Evolutionary conservation across 176 grass and related monocot species (phyloP), one percentile per base, ranked within the genome.

Genomic region (Oryza coarctata): DNA sequence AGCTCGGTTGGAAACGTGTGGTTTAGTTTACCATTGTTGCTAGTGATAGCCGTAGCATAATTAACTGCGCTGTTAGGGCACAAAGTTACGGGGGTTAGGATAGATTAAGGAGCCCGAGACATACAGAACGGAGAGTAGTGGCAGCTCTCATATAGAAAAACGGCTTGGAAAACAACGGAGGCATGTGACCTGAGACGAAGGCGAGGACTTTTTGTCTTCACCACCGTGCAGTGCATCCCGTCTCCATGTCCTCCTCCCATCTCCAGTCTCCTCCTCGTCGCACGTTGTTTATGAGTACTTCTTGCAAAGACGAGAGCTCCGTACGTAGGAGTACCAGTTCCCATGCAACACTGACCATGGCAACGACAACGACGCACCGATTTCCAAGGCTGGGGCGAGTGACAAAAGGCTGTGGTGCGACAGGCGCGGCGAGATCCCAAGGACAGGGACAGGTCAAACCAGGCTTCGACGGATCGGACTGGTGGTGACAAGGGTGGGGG

Each of bases 181-280:
- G 23, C 87, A 80, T 39, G 77, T 81, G 75, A 85, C 27, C 0
- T 27, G 22, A 40, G 70, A 4, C 27, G 28, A 78, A 12, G 31
- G 30, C n/a, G 31, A 76, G 38, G 82, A 65, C 77, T 71, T 80
- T 55, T 25, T 89, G 76, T 68, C 76, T 30, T 63, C 81, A 74
- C 40, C 34, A 22, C 14, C 12, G 28, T 50, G 17, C 22, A 7
- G 22, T 23, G 6, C 22, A 23, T 22, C 36, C 9, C 36, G n/a
- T n/a, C n/a, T n/a, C n/a, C 57, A 1, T 0, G 18, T n/a, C n/a
- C n/a, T n/a, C 68, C 18, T 63, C 28, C 66, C 39, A 41, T 41
- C 9, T 41, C 10, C 44, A 47, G 2, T 50, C 47, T 4, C 2
- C 5, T 34, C 22, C 45, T 41, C 63, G 49, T 63, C 11, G 71